Base-by-base conservation (phyloP, 495 filamentous ascomycete genomes). In the Terfezia boudieri region DNA sequence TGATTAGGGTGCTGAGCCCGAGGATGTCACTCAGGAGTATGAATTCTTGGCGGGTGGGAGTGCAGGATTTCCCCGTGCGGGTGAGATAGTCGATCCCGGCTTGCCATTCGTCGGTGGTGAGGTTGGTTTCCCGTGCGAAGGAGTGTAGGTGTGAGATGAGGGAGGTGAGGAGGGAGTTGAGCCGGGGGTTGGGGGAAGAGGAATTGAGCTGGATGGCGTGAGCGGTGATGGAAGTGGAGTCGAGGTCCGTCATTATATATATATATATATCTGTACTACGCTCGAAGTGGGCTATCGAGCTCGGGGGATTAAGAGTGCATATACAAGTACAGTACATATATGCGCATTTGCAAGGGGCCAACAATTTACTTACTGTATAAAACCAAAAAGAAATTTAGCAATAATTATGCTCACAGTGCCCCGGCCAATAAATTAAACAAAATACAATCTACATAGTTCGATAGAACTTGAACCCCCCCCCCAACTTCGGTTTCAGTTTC, bases 1-100 rank as follows among this genome's bases (percentile, higher is more conserved):
- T 87, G 56, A 94, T 83, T 8, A 94, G 79, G 54, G 92, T 74
- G 35, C 86, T 93, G 48, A 95, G 80, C 55, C 88, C 88, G 48
- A 94, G 76, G 55, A 88, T 74, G 70, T 95, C 88, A 53, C 83
- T 90, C 60, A 94, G 84, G 53, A 94, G 82, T 68, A 94, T 94
- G 73, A 85, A 94, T 74, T 95, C 88, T 77, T 82, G 79, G 56
- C 84, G 74, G 43, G 84, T 82, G 60, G 81, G 75, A 43, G 68
- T 80, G 59, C 75, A 80, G 26, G 80, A 86, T 63, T 89, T 72
- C 11, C 84, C 84, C n/a, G 79, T 79, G 53, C 71, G 71, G 3
- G 81, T 82, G 52, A 90, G 66, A 68, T 86, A 90, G 12, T 70
- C 64, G 36, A 88, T 68, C 10, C 77, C 81, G 0, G 71, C 67